phyloP scores from a whole-genome alignment of 2,329 filamentous ascomycete species.

The Aureobasidium sp. region DNA sequence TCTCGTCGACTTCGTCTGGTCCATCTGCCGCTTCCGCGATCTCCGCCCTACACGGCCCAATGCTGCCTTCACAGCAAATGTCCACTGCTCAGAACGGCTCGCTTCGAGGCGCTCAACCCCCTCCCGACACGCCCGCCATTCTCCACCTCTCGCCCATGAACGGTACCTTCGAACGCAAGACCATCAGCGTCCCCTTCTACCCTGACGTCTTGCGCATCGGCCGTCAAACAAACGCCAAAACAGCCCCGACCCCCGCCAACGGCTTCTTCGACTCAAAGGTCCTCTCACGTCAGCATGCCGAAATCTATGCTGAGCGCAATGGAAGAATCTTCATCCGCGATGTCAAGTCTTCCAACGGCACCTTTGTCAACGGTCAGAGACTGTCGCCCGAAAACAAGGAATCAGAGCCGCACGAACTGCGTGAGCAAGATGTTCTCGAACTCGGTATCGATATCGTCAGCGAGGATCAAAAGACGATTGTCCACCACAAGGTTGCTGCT shows the following conservation, averaged over 20 bases:
- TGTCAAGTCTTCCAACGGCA: constrained; percentile 97
- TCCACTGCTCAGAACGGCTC: constrained; percentile 57
- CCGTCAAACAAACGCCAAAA: constrained; percentile 95
- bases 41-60: constrained; percentile 56
- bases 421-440: constrained; percentile 86
- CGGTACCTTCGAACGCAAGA: constrained; percentile 94
- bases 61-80: constrained; percentile 63
- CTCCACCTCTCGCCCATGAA: constrained; percentile 86
- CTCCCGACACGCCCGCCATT: constrained; percentile 62
- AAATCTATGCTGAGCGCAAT: constrained; percentile 73
- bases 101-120: constrained; percentile 18
- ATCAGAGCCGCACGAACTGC: constrained; percentile 88
- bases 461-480: constrained; percentile 96
- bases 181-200: constrained; percentile 83
- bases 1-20: constrained; percentile 52
- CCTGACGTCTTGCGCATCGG: constrained; percentile 95
- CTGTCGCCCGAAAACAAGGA: constrained; percentile 92
- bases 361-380: constrained; percentile 89
- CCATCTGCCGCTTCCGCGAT: constrained; percentile 55
- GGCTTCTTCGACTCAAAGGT: constrained; percentile 99
- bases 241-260: constrained; percentile 80
- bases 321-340: constrained; percentile 95
- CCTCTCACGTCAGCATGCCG: constrained; percentile 88
- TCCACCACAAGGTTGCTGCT: constrained; percentile 96
- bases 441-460: constrained; percentile 97